Base-by-base conservation (phyloP, 2,329 filamentous ascomycete species). In the Exophiala spinifera region DNA sequence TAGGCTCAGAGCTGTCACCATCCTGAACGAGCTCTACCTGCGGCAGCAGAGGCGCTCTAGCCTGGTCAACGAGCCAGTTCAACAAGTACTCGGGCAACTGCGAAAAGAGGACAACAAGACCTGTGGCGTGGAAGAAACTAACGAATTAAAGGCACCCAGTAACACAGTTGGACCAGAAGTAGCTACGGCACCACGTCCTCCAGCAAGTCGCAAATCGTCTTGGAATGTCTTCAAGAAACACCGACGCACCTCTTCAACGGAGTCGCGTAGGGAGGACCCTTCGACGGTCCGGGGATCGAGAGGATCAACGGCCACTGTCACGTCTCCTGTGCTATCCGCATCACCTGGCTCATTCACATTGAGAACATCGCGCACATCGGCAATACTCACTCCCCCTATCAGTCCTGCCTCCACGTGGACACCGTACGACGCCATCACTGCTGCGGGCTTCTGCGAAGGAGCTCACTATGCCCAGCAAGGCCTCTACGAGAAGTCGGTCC, bases 11-110 rank as follows among this genome's bases (percentile, higher is more conserved):
- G 56, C 56, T 20, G 47, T 59, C 36, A 55, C 49, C 15, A 55
- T 55, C 14, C 56, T 59, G 21, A 55, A 56, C 19, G 52, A 59
- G 44, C 37, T 59, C 15, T 59, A 59, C 36, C 40, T 55, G 11
- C 56, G 56, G 10, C 49, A 55, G 21, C 55, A 57, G 50, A 57
- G 48, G 44, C 46, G 42, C 13, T 39, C 46, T 13, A 53, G 55
- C n/a, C 21, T 42, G 4, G 33, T 37, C n/a, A 42, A 42, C 14
- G 39, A 49, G 20, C 49, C 54, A 14, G 43, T 47, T 3, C 25
- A 19, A 6, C 23, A 28, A 17, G 20, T 45, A 15, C 23, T 21
- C 10, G 19, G 7, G 19, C 42, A n/a, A 25, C 14, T 15, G n/a
- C 3, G 13, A 25, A 25, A 21, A 39, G 47, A 19, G 47, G 21